A percentile compares a stretch with the other conserved stretches of the same genome.
Conservation (phyloP, 495 filamentous ascomycete genomes). For the Cercophora newfieldiana region DNA sequence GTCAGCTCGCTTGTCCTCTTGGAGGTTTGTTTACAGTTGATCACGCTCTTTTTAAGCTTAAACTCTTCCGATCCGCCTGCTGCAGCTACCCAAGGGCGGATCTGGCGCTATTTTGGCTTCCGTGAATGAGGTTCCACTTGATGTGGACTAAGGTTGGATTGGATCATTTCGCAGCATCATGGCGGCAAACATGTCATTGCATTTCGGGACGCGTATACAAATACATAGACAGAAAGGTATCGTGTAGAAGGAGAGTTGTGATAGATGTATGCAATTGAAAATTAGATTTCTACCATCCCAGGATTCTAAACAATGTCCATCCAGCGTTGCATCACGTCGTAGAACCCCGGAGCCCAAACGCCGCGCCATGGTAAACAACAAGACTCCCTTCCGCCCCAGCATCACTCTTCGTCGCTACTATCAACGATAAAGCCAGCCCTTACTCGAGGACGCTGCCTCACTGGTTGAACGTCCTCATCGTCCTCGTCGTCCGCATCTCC, state of each 20-base stretch:
- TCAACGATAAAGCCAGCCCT: slow-evolving; percentile 57
- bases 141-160: neutral
- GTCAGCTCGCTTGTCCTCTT: neutral
- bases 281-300: neutral
- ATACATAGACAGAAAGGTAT: neutral
- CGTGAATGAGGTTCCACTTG: neutral
- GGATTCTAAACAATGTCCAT: neutral
- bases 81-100: neutral
- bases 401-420: slow-evolving; percentile 55
- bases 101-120: neutral
- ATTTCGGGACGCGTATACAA: neutral
- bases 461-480: slow-evolving; percentile 27
- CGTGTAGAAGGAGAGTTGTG: neutral
- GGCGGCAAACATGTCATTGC: neutral
- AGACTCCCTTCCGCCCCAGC: neutral
- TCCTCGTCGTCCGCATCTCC: slow-evolving; percentile 42
- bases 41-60: neutral
- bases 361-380: slow-evolving; percentile 3
- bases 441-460: slow-evolving; percentile 38
- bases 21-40: neutral
- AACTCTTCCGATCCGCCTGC: neutral
- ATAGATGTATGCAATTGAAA: neutral
- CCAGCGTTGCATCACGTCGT: neutral
- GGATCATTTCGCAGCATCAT: neutral
- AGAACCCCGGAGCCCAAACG: slow-evolving; percentile 3